These are phyloP conservation scores for Aspergillus coremiiformis DNA, from an alignment of 495 filamentous ascomycete genomes.

Conservation along the genomic window DNA sequence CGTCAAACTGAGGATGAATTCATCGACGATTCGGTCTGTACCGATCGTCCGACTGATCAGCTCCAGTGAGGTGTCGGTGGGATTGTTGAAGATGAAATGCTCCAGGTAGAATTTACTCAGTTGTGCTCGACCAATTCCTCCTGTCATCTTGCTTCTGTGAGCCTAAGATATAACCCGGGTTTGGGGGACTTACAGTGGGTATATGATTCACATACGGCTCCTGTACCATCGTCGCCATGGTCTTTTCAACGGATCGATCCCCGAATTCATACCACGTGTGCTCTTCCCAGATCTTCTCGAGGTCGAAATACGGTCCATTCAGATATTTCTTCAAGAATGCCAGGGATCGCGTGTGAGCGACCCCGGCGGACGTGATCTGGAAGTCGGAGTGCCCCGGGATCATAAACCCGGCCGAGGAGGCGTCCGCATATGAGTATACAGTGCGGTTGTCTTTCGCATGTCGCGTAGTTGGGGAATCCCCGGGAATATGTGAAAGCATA, in stretches of 20 bases:
- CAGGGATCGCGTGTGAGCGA: constrained; percentile 29
- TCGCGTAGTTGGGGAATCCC: background rate
- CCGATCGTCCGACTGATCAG: constrained; percentile 64
- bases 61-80: constrained; percentile 55
- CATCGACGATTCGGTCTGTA: constrained; percentile 51
- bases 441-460: background rate
- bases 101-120: constrained; percentile 62
- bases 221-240: constrained; percentile 50
- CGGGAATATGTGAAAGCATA: constrained; percentile 9
- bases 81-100: constrained; percentile 68
- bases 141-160: constrained; percentile 44
- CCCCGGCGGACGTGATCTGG: constrained; percentile 21
- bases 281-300: constrained; percentile 55
- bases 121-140: constrained; percentile 58
- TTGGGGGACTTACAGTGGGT: constrained; percentile 35
- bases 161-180: constrained; percentile 26
- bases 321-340: constrained; percentile 28
- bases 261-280: constrained; percentile 41
- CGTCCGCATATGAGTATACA: constrained; percentile 21
- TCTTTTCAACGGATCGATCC: constrained; percentile 34
- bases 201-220: constrained; percentile 55
- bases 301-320: constrained; percentile 43
- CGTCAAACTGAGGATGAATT: constrained; percentile 52
- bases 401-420: constrained; percentile 19
- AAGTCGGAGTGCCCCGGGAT: constrained; percentile 28